Evolutionary conservation across 176 grass and related monocot genomes (phyloP), one percentile per base, ranked within the genome.

Genomic region (Puya raimondii): DNA sequence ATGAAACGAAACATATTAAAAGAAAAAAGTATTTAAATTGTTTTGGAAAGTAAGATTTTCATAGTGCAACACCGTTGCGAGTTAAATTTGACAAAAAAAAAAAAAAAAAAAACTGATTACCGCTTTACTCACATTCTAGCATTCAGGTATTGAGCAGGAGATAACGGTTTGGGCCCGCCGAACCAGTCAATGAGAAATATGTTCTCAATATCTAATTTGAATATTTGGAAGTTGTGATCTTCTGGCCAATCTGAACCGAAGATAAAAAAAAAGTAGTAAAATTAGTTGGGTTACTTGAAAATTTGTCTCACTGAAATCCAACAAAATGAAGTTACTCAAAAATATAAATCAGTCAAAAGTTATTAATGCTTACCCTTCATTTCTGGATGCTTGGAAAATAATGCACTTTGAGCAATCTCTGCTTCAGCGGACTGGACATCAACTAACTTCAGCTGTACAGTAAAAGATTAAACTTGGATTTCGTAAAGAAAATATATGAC

Each of bases 171-270:
- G 65, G 89, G 58, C 63, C 93, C 93, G 20, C 93, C 93, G 50
- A 92, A 97, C 89, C 93, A 97, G 54, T 97, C 86, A 23, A 97
- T 92, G 79, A 97, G 63, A 66, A 97, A 97, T 81, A 97, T 81
- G 59, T 87, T 66, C 76, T 97, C 75, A 4, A 90, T 90, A 48
- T 90, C 82, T 72, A 97, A 20, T 76, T 92, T 97, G 47, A 92
- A 92, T 64, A 92, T 83, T 73, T 73, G 70, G 65, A 97, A 92
- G 57, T 92, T 9, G 61, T 97, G 93, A 70, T 75, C 72, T 76
- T 92, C 78, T 27, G 93, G 93, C 86, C 93, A 97, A 69, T 73
- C 93, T 92, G 73, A 26, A 61, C 15, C 49, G 80, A 83, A 48
- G 54, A n/a, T n/a, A n/a, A 80, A 70, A 25, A 80, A 9, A 23